Evolutionary conservation across 1,284 basidiomycete genomes (phyloP).

Genomic region (Sporisorium graminicola): DNA sequence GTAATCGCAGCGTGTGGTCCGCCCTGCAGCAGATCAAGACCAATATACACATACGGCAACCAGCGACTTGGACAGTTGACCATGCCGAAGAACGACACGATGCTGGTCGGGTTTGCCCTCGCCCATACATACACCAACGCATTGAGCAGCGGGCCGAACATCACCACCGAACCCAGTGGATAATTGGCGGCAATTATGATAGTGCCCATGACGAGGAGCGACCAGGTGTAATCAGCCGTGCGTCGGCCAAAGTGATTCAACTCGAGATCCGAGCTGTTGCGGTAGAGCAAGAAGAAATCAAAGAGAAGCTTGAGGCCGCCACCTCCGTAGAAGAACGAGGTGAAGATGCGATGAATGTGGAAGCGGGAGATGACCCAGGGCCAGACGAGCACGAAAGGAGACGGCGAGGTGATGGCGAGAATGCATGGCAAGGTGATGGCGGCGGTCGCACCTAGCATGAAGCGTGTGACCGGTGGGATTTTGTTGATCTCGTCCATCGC

Average conservation of each 20-base stretch:
- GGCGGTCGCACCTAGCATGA: conserved; percentile 77
- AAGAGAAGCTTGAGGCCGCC: conserved; percentile 58
- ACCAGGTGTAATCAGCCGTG: conserved; percentile 62
- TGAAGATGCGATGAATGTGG: conserved; percentile 82
- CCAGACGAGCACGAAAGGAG: conserved; percentile 76
- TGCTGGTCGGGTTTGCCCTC: conserved; percentile 47
- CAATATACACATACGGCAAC: conserved; percentile 79
- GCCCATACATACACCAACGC: conserved; percentile 72
- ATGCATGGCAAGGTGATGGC: conserved; percentile 77
- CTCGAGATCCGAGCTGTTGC: conserved; percentile 60
- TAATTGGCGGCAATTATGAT: conserved; percentile 74
- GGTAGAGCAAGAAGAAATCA: conserved; percentile 58
- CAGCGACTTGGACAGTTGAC: conserved; percentile 75
- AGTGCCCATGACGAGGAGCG: conserved; percentile 51
- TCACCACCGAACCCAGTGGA: conserved; percentile 76
- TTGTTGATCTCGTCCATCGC: conserved; percentile 71
- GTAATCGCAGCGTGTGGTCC: conserved; percentile 76
- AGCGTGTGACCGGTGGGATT: conserved; percentile 86
- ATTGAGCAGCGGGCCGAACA: conserved; percentile 78
- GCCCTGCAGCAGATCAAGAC: conserved; percentile 78
- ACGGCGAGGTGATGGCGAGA: conserved; percentile 75
- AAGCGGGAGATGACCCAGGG: conserved; percentile 71
- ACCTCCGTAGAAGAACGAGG: conserved; percentile 81
- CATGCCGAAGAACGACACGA: conserved; percentile 60
- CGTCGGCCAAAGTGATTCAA: conserved; percentile 51